Conservation (phyloP, 2,329 filamentous ascomycete species). For the Fusarium sp. region DNA sequence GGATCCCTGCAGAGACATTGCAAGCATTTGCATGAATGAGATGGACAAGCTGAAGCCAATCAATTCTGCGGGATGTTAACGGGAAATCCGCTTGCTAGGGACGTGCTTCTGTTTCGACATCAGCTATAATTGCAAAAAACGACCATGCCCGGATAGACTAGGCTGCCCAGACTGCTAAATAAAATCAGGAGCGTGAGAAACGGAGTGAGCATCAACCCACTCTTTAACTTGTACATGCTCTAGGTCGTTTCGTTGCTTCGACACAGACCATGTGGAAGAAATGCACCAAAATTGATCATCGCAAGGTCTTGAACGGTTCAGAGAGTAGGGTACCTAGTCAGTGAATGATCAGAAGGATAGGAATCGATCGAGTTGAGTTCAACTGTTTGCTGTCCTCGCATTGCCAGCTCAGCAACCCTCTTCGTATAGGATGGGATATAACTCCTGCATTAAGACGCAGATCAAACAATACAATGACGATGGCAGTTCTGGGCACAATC, state of each 20-base stretch:
- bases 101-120: conserved; percentile 45
- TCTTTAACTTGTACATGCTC: conserved; percentile 17
- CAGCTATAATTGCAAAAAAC: conserved; percentile 33
- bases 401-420: conserved; percentile 37
- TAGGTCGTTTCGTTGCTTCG: conserved; percentile 14
- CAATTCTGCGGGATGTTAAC: conserved; percentile 14
- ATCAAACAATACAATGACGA: conserved; percentile 20
- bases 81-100: conserved; percentile 30
- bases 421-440: conserved; percentile 25
- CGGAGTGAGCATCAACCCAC: conserved; percentile 28
- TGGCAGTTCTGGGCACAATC: conserved; percentile 1
- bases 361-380: not conserved
- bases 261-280: conserved; percentile 15
- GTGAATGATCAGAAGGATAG: not conserved
- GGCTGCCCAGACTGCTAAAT: not conserved
- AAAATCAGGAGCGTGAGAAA: conserved; percentile 23
- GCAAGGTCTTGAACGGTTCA: not conserved
- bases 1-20: conserved; percentile 24
- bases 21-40: conserved; percentile 44
- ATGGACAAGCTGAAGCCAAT: conserved; percentile 33
- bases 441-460: conserved; percentile 32
- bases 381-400: conserved; percentile 16
- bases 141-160: not conserved
- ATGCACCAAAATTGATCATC: not conserved
- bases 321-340: not conserved